Base-by-base conservation (phyloP, 2,329 filamentous ascomycete genomes). In the Teratosphaeria zuluensis region DNA sequence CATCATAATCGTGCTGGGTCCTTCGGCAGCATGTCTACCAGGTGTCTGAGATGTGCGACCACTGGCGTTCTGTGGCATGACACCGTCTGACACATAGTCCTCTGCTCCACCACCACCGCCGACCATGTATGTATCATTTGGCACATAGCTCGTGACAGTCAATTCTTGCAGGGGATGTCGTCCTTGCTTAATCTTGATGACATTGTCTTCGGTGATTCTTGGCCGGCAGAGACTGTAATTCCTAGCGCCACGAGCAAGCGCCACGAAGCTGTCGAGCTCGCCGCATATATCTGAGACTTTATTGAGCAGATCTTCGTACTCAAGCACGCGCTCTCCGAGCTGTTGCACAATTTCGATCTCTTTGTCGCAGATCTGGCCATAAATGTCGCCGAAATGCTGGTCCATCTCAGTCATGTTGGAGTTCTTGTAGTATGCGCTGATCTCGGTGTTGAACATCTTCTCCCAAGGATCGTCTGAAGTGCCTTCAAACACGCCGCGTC, bases 281-380 rank as follows among this genome's bases (percentile, higher is more conserved):
- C 91, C 92, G 69, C 90, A 90, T 1, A 89, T 75, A 65, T 92
- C 86, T 0, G 91, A 95, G n/a, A 86, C 85, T 1, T 76, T 71
- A 3, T 83, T 75, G 9, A 99, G 79, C 5, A 84, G 70, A 1
- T 81, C 76, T 68, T 92, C 86, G 62, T 88, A 83, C 61, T 84
- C 77, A 0, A 96, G 76, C 16, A 96, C 78, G 42, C 78, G 80
- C 53, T 88, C 83, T 1, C 89, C 84, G 32, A 99, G 82, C 3
- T 82, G 77, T 66, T 96, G 88, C 0, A 94, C 81, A 51, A 97
- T 89, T 65, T 96, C 89, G 52, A 96, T 92, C 70, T 99, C 92
- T 58, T 84, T 84, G 68, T 96, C 92, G 66, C 89, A 88, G 58
- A 99, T 96, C 59, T 84, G 80, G 42, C 88, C 85, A 66, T 92